A percentile compares a stretch with the other conserved stretches of the same genome.
Conservation (phyloP, 2,329 filamentous ascomycete genomes). For the Plectosphaerella plurivora region DNA sequence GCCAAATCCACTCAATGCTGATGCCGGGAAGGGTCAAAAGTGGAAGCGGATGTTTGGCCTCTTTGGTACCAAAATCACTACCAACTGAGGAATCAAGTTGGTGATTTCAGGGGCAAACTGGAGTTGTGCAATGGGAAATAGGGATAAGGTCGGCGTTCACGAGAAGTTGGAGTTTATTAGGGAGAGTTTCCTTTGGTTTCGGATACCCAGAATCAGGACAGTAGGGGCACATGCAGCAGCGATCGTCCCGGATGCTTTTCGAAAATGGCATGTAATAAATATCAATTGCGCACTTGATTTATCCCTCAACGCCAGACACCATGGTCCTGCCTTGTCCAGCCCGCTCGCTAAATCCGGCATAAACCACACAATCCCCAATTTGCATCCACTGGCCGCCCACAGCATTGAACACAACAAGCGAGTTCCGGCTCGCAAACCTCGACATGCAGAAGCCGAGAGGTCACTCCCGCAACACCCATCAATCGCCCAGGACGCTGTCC, state of each 20-base stretch:
- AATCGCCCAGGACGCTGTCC: conserved; percentile 38
- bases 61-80: conserved; percentile 57
- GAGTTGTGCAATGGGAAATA: too few relatives aligned
- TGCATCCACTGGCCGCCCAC: not conserved
- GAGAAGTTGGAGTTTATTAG: too few relatives aligned
- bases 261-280: too few relatives aligned
- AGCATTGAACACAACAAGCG: not conserved
- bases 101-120: too few relatives aligned
- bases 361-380: not conserved
- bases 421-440: not conserved
- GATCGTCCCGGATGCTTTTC: too few relatives aligned
- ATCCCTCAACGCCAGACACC: not conserved
- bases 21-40: conserved; percentile 38
- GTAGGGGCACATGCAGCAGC: too few relatives aligned
- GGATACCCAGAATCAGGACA: too few relatives aligned
- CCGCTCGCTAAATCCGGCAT: not conserved
- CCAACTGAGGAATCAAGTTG: not conserved
- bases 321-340: not conserved
- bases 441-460: not conserved
- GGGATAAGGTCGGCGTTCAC: too few relatives aligned
- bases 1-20: conserved; percentile 33
- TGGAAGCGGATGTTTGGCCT: conserved; percentile 63
- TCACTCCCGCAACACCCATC: not conserved
- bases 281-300: too few relatives aligned
- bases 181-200: too few relatives aligned